These are phyloP conservation scores for Glycine latifolia DNA, from an alignment of 306 rosid species.

Conservation along the genomic window DNA sequence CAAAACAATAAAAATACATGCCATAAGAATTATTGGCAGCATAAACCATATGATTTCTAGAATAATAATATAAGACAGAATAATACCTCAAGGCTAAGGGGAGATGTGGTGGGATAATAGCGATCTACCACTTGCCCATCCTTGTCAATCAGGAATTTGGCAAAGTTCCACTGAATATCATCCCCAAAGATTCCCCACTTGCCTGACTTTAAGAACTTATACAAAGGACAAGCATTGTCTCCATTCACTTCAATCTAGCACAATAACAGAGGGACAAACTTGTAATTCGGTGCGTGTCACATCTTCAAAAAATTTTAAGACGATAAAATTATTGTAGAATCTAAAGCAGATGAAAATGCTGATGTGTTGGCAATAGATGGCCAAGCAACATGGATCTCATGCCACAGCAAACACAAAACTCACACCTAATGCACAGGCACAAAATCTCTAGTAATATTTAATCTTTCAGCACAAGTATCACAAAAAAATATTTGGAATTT, in stretches of 20 bases:
- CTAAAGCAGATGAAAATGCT: not conserved
- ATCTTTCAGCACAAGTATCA: conserved; percentile 9
- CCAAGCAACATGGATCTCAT: conserved; percentile 1
- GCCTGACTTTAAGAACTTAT: conserved; percentile 74
- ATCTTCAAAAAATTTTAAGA: not conserved
- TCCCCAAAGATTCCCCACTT: conserved; percentile 89
- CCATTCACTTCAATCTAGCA: conserved; percentile 92
- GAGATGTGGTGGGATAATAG: conserved; percentile 85
- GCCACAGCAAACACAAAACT: conserved; percentile 16
- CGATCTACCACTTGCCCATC: conserved; percentile 79
- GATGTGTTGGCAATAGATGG: conserved; percentile 19
- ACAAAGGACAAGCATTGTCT: conserved; percentile 66
- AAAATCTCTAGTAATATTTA: not conserved
- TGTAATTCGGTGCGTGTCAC: not conserved
- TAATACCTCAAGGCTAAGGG: conserved; percentile 81
- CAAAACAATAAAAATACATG: conserved; percentile 16
- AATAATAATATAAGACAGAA: not conserved
- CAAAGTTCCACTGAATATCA: conserved; percentile 88
- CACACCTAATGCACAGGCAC: conserved; percentile 22
- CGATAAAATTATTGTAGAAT: not conserved
- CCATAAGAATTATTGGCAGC: conserved; percentile 31
- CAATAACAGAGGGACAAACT: conserved; percentile 8
- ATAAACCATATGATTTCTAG: conserved; percentile 10
- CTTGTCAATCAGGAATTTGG: conserved; percentile 81
- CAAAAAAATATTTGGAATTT: not conserved